Base-by-base conservation (phyloP, 2,329 filamentous ascomycete genomes). In the Aspergillus sp. region DNA sequence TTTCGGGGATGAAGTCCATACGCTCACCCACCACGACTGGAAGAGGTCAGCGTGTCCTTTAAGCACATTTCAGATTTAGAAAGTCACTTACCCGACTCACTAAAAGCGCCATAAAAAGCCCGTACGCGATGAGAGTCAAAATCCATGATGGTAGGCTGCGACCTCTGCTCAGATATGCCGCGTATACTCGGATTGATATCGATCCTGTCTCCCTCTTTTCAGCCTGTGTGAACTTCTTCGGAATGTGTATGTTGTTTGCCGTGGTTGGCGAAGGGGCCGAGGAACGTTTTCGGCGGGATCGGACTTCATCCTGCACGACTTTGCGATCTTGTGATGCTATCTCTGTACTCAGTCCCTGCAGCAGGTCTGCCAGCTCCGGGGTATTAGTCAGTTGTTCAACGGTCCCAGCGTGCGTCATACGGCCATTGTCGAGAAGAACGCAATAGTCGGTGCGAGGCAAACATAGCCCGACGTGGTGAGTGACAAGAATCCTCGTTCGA, bases 401-500 rank as follows among this genome's bases (percentile, higher is more conserved):
- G 1, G 84, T 71, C 0, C 88, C 89, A 2, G 84, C 79, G 57
- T 87, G 76, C 38, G 85, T 76, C 8, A 88, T 79, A 6, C 75
- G 78, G 8, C 88, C 89, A 49, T 89, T 82, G 17, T 83, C 85
- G 2, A 94, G 80, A 55, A 89, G 82, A 4, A 92, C 85, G 6
- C 89, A 77, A 60, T 88, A 93, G 61, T 88, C 88, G 6, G 89
- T 84, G 63, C 82, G 82, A 11, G 87, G 78, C 52, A 89, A 79
- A 57, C 85, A 87, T 1, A 93, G 77, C 3, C 82, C 82, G 17
- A 91, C 85, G 61, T 93, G 88, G 64, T 94, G 89, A 0, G 89
- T 94, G 22, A 91, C 89, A 3, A 94, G 74, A 45, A 94, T 89
- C 26, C 89, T 77, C 1, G 90, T 94, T 50, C 90, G 77, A 0